Percentiles rank a stretch among this genome's conserved stretches.
These are phyloP conservation scores for Phoma sp. DNA, from an alignment of 2,329 filamentous ascomycete genomes.

Conservation along the genomic window DNA sequence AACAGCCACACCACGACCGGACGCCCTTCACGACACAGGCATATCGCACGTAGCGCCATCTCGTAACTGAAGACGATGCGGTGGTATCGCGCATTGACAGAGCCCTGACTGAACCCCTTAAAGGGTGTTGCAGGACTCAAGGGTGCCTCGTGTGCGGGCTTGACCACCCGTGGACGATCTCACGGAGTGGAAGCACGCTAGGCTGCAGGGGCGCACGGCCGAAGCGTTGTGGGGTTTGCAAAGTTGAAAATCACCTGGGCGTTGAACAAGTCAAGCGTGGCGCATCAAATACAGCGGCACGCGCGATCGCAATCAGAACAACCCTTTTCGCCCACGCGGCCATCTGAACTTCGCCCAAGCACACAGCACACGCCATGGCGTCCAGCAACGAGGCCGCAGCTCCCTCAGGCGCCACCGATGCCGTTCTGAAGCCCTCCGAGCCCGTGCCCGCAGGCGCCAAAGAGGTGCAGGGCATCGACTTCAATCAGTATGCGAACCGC, in stretches of 20 bases:
- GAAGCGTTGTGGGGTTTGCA: conserved; percentile 10
- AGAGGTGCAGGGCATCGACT: conserved; percentile 89
- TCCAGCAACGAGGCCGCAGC: conserved; percentile 36
- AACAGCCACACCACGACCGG: background rate
- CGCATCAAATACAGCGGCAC: background rate
- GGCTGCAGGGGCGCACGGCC: conserved; percentile 4
- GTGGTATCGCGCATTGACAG: background rate
- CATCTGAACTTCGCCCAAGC: background rate
- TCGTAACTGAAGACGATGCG: background rate
- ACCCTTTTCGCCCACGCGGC: background rate
- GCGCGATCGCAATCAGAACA: conserved; percentile 8
- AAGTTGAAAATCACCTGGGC: conserved; percentile 4
- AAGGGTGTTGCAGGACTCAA: background rate
- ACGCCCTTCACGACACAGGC: background rate
- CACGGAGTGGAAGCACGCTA: background rate
- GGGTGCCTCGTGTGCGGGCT: background rate
- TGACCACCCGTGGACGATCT: background rate
- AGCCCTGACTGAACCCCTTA: background rate
- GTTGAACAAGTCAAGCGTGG: background rate
- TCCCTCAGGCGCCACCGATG: conserved; percentile 65
- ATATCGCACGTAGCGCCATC: background rate
- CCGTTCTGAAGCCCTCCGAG: conserved; percentile 83
- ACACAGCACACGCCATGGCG: conserved; percentile 27
- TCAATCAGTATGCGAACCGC: conserved; percentile 76
- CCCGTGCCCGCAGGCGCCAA: conserved; percentile 79